These are phyloP conservation scores for Ogataea ganodermae DNA, from an alignment of 805 yeast species.

Conservation along the genomic window DNA sequence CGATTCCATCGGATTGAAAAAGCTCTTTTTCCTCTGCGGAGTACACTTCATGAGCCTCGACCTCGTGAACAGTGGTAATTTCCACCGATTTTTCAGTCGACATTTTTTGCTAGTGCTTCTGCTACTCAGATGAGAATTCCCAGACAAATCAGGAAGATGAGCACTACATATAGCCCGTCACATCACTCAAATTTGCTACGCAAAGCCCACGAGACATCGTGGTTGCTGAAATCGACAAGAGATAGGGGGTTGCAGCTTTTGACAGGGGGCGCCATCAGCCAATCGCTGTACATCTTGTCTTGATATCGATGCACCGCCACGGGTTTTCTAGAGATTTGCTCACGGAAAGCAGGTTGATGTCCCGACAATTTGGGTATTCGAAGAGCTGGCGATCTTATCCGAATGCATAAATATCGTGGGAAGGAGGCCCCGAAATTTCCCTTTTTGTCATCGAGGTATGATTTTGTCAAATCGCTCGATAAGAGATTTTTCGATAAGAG, in stretches of 20 bases:
- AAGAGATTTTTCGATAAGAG: background rate
- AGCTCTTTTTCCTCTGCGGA: conserved; percentile 7
- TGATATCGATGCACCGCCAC: background rate
- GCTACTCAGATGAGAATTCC: no score
- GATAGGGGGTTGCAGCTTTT: no score
- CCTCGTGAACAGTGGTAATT: conserved; percentile 1
- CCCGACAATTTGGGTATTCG: background rate
- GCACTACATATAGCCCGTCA: no score
- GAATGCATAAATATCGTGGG: background rate
- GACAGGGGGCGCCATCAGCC: no score
- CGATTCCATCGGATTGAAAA: conserved; percentile 11
- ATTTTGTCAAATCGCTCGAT: background rate
- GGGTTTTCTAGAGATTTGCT: background rate
- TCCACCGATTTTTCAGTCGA: conserved; percentile 9
- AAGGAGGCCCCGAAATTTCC: conserved; percentile 3
- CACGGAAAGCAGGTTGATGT: background rate
- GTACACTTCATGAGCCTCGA: background rate
- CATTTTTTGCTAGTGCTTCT: background rate
- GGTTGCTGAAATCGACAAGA: no score
- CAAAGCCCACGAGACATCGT: no score
- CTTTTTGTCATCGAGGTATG: background rate
- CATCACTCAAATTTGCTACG: no score
- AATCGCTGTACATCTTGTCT: background rate
- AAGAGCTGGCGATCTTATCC: conserved; percentile 1
- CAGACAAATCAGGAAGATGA: no score